A percentile compares a stretch with the other conserved stretches of the same genome.
phyloP scores from a whole-genome alignment of 345 rosid genomes.

The Lepidium sativum region DNA sequence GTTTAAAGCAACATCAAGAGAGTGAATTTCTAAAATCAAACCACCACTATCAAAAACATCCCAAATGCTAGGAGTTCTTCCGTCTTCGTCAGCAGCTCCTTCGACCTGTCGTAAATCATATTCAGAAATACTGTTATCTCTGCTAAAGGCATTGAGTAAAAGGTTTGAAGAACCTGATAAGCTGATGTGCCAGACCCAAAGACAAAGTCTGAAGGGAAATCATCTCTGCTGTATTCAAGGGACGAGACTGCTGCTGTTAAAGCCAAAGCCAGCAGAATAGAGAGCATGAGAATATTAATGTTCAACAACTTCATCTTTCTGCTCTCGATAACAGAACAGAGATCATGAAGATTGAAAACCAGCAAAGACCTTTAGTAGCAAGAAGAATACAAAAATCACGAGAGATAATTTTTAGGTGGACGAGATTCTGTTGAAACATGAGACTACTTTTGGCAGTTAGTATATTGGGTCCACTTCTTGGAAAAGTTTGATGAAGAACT shows the following conservation, averaged over 20 bases:
- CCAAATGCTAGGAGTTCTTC: constrained; percentile 56
- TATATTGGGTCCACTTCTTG: neutral
- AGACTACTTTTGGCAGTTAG: neutral
- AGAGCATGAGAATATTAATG: constrained; percentile 7
- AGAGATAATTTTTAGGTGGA: neutral
- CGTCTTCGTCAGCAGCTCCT: constrained; percentile 61
- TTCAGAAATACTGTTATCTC: neutral
- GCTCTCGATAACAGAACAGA: neutral
- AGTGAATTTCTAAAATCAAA: constrained; percentile 1
- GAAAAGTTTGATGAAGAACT: neutral
- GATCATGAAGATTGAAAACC: too few species aligned
- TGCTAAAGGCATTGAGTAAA: too few species aligned
- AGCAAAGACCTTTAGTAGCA: neutral
- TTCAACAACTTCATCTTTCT: constrained; percentile 1
- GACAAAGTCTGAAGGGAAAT: constrained; percentile 51
- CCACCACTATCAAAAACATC: constrained; percentile 44
- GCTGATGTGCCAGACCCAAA: constrained; percentile 58
- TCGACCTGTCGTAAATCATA: constrained; percentile 30
- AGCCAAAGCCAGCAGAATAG: constrained; percentile 6
- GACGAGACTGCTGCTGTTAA: constrained; percentile 8
- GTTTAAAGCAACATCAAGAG: neutral
- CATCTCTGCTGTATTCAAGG: constrained; percentile 34
- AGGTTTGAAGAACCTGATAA: neutral
- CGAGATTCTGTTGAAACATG: neutral
- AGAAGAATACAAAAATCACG: neutral